Evolutionary conservation across 768 basidiomycete genomes (phyloP), one percentile per base, ranked within the genome.

Genomic region (Grammothele lineata): DNA sequence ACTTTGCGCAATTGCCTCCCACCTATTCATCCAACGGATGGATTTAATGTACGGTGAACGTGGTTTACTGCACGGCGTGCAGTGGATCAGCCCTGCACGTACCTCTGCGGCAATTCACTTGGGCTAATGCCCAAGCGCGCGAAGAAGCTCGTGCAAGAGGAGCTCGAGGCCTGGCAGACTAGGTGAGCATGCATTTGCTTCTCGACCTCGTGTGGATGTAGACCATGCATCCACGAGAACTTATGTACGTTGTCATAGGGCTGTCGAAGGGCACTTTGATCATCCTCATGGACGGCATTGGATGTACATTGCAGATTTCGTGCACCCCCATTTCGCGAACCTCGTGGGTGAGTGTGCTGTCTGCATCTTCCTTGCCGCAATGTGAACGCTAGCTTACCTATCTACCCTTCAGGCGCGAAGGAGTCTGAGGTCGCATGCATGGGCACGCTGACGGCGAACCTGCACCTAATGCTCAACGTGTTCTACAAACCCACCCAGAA

Each of bases 91-190:
- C 69, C 72, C 45, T 83, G 81, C 64, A 80, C 83, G 26, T 99
- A 99, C 66, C 81, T 99, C 42, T 94, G 91, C 63, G 96, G 96
- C 26, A 98, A 99, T 70, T 97, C 93, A 21, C 77, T 98, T 9
- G 96, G 96, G 4, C 74, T 86, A 45, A 70, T 90, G 59, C 79
- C 88, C 36, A 89, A 83, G 62, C 73, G 79, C 30, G 87, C 93
- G 24, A 75, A 77, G 53, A 63, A 73, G 50, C 72, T 93, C 36
- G 71, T 98, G 14, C 70, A 86, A 52, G 80, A 95, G 65, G 96
- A 99, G 65, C 66, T 98, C 41, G 62, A 76, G 40, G 83, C 84
- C 23, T 99, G 96, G 96, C 82, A 75, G 26, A 77, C 81, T 46
- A 73, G 74, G 84, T 85, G 59, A 61, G 73, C 61, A 7, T 21